A percentile compares a stretch with the other conserved stretches of the same genome.
Conservation (phyloP, 2,329 filamentous ascomycete species). For the Aspergillus tamarii region DNA sequence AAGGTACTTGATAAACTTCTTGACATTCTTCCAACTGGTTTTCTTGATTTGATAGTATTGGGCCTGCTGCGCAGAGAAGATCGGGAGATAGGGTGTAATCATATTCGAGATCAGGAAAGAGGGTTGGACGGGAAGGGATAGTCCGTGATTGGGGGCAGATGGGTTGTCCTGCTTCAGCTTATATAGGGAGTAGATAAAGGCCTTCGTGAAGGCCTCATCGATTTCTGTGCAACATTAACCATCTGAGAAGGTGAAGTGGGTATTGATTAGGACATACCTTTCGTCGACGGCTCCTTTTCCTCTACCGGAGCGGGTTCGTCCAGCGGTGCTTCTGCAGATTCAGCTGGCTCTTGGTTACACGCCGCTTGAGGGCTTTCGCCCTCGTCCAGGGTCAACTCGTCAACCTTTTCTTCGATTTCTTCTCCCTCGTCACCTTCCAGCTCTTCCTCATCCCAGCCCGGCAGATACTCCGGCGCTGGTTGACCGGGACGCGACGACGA, state of each 20-base stretch:
- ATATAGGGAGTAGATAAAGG: slow-evolving; percentile 65
- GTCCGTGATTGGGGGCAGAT: slow-evolving; percentile 54
- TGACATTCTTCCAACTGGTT: slow-evolving; percentile 70
- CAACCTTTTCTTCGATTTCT: slow-evolving; percentile 48
- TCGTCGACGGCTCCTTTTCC: slow-evolving; percentile 58
- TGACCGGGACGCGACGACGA: slow-evolving; percentile 56
- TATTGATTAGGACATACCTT: slow-evolving; percentile 45
- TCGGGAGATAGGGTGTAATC: slow-evolving; percentile 68
- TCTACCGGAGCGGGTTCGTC: slow-evolving; percentile 37
- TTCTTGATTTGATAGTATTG: slow-evolving; percentile 69
- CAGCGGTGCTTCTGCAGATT: slow-evolving; percentile 25
- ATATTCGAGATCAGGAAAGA: slow-evolving; percentile 66
- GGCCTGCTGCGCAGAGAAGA: slow-evolving; percentile 57
- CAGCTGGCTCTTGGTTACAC: slow-evolving; percentile 20
- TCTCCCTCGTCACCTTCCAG: slow-evolving; percentile 34
- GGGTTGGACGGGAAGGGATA: slow-evolving; percentile 66
- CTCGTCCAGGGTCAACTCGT: slow-evolving; percentile 42
- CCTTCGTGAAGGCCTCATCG: slow-evolving; percentile 66
- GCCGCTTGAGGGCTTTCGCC: slow-evolving; percentile 17
- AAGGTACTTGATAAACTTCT: slow-evolving; percentile 70
- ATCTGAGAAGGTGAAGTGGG: background rate
- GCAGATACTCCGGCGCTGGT: slow-evolving; percentile 56
- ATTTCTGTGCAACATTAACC: slow-evolving; percentile 57
- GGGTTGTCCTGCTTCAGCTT: slow-evolving; percentile 62
- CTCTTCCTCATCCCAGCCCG: slow-evolving; percentile 53